phyloP scores from a whole-genome alignment of 495 filamentous ascomycete species.

The Lophium mytilinum region DNA sequence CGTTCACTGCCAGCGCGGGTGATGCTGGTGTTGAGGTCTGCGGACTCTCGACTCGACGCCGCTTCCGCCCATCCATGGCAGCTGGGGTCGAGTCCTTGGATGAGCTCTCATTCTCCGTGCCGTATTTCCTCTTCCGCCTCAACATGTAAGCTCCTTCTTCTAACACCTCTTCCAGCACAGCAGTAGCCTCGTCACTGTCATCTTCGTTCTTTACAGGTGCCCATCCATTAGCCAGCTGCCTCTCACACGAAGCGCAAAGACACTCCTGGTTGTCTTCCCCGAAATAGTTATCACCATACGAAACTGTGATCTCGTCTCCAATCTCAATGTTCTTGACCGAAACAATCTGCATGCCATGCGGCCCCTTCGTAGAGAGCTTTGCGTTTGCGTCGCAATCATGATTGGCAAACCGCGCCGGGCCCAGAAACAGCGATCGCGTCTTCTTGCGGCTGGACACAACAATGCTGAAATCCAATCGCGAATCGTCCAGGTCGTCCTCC shows the following conservation, averaged over 20 bases:
- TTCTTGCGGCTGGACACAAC: conserved; percentile 89
- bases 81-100: neutral
- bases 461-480: conserved; percentile 88
- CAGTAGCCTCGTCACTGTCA: neutral
- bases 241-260: conserved; percentile 81
- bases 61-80: conserved; percentile 1
- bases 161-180: neutral
- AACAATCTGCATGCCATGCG: conserved; percentile 80
- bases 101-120: neutral
- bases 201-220: conserved; percentile 27
- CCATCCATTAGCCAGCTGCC: conserved; percentile 74
- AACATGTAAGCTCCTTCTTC: conserved; percentile 16
- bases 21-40: neutral
- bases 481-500: conserved; percentile 67
- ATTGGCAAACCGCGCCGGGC: conserved; percentile 91
- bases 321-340: conserved; percentile 70
- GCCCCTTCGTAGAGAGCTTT: conserved; percentile 67
- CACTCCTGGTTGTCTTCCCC: conserved; percentile 93
- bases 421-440: conserved; percentile 79
- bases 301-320: conserved; percentile 93
- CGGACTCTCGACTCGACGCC: neutral
- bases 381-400: conserved; percentile 96
- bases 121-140: conserved; percentile 25
- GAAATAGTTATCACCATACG: conserved; percentile 94
- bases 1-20: neutral